phyloP scores from a whole-genome alignment of 768 basidiomycete species.

The Boletus edulis region DNA sequence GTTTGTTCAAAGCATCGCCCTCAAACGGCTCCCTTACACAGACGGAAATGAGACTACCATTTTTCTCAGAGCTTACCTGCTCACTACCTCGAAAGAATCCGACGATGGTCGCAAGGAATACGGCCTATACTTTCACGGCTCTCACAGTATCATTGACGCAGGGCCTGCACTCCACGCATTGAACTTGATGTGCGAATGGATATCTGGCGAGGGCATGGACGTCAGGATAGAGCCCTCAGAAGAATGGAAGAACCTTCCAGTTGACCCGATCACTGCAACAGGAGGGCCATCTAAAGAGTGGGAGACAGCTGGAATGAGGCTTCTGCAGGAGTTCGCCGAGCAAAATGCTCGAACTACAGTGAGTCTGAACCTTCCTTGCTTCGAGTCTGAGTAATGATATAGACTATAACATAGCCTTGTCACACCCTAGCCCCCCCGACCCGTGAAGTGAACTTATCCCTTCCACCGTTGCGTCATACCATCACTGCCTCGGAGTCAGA shows the following conservation, averaged over 20 bases:
- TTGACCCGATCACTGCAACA: slow-evolving; percentile 24
- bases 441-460: slow-evolving; percentile 4
- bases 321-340: slow-evolving; percentile 14
- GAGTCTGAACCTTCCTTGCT: not conserved
- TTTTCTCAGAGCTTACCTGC: slow-evolving; percentile 10
- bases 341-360: slow-evolving; percentile 7
- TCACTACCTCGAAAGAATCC: slow-evolving; percentile 5
- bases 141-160: slow-evolving; percentile 23
- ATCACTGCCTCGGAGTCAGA: not conserved
- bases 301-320: slow-evolving; percentile 9
- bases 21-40: slow-evolving; percentile 19
- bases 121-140: slow-evolving; percentile 23
- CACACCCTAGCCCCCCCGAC: slow-evolving; percentile 10
- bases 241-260: slow-evolving; percentile 27
- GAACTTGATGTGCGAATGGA: slow-evolving; percentile 24
- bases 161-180: slow-evolving; percentile 22
- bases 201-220: slow-evolving; percentile 13
- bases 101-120: slow-evolving; percentile 2
- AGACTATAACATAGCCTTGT: not conserved
- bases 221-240: slow-evolving; percentile 8
- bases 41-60: not conserved
- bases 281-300: slow-evolving; percentile 21
- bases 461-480: slow-evolving; percentile 3
- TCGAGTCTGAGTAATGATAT: not conserved
- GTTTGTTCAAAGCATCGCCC: slow-evolving; percentile 17